Base-by-base conservation (phyloP, 495 filamentous ascomycete species). In the Cercophora newfieldiana region DNA sequence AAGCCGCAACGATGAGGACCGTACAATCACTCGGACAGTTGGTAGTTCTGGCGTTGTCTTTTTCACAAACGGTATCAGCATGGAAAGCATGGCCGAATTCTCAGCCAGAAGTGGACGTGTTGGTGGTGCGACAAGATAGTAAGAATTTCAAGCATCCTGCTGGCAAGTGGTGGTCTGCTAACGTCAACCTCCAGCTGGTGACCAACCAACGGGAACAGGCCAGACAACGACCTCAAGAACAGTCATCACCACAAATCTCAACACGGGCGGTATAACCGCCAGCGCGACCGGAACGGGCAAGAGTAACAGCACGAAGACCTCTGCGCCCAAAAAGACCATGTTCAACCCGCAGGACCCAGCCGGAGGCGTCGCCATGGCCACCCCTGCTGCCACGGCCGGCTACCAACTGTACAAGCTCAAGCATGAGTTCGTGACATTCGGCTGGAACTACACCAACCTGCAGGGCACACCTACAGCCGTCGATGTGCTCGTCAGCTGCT, bases 371-470 rank as follows among this genome's bases (percentile, higher is more conserved):
- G 81, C 85, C n/a, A 92, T 98, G 91, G 77, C 93, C 49, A 93
- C 88, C 1, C 95, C 95, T 0, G 79, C 80, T 30, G 65, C 77
- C 3, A 76, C 82, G 0, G 82, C 81, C 5, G 85, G 87, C 7
- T 79, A 86, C 4, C 87, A 88, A 66, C 91, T 92, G 73, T 98
- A 92, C 87, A 94, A 94, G 77, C 90, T 98, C 73, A 91, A 90
- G 19, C 37, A 44, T 16, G 88, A 97, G 44, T 83, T 83, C 61
- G 81, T 97, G 18, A 97, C 93, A 0, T 94, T 94, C 76, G 88
- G 80, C 0, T 99, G 94, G 94, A 97, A 97, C 78, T 98, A 97
- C 80, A 99, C 95, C 1, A 92, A 90, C 51, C 81, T 99, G 47
- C 85, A 85, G 29, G 88, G 88, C 19, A 89, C 87, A 0, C 95